A percentile compares a stretch with the other conserved stretches of the same genome.
These are phyloP conservation scores for Pachysandra terminalis DNA, from an alignment of 164 flowering plant species.

Conservation along the genomic window DNA sequence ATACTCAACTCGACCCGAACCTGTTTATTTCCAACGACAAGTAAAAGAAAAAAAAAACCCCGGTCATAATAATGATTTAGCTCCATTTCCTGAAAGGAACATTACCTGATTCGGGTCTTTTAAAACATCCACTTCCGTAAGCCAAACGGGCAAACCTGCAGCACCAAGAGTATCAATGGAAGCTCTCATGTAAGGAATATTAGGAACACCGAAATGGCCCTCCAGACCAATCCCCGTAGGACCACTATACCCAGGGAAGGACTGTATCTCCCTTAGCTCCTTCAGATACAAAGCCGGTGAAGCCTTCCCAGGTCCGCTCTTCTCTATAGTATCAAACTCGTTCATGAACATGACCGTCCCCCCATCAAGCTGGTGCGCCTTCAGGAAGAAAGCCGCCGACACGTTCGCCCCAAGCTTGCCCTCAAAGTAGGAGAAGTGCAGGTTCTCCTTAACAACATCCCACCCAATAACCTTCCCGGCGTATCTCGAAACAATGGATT, in stretches of 20 bases:
- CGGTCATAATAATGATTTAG: too few relatives aligned
- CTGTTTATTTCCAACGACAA: too few relatives aligned
- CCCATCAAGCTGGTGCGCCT: slow-evolving; percentile 24
- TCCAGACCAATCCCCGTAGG: slow-evolving; percentile 43
- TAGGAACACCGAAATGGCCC: slow-evolving; percentile 33
- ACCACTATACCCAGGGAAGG: background rate
- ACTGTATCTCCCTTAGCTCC: slow-evolving; percentile 23
- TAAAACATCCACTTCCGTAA: slow-evolving; percentile 34
- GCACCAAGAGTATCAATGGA: slow-evolving; percentile 29
- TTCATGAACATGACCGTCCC: slow-evolving; percentile 36
- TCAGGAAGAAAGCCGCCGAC: background rate
- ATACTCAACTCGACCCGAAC: too few relatives aligned
- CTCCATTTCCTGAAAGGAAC: too few relatives aligned
- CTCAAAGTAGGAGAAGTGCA: slow-evolving; percentile 28
- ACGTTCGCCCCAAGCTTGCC: background rate
- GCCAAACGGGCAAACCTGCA: slow-evolving; percentile 36
- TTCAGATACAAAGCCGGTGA: slow-evolving; percentile 30
- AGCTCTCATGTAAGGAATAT: slow-evolving; percentile 47
- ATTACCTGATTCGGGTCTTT: slow-evolving; percentile 31
- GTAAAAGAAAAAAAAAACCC: too few relatives aligned
- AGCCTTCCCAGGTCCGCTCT: slow-evolving; percentile 13
- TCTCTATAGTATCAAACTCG: slow-evolving; percentile 50
- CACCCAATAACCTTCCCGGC: slow-evolving; percentile 43
- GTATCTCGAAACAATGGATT: slow-evolving; percentile 36
- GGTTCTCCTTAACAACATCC: slow-evolving; percentile 57